phyloP scores from a whole-genome alignment of 2,329 filamentous ascomycete genomes.

The Colletotrichum filicis region DNA sequence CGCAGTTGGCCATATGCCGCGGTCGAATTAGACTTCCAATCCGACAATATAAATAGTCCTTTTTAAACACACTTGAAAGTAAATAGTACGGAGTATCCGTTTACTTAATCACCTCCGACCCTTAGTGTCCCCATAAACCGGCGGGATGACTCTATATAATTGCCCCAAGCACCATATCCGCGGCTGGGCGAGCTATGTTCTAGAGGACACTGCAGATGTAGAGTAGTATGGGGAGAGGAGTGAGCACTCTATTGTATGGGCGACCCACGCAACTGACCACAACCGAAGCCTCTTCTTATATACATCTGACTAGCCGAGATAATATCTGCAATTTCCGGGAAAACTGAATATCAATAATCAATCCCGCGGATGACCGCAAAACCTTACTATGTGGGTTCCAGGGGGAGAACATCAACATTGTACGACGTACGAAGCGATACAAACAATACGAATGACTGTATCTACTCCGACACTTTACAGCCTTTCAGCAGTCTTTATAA shows the following conservation, averaged over 20 bases:
- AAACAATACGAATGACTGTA: no score
- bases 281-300: background rate
- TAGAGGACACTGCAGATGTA: background rate
- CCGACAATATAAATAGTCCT: no score
- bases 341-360: no score
- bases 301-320: background rate
- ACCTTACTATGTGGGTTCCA: no score
- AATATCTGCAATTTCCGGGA: background rate
- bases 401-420: no score
- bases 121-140: background rate
- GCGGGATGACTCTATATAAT: no score
- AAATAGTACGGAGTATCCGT: background rate
- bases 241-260: background rate
- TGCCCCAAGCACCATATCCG: no score
- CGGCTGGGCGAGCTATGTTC: background rate
- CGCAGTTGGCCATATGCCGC: no score
- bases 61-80: no score
- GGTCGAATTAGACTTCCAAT: no score
- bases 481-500: background rate
- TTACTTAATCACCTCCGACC: background rate
- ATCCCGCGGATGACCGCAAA: no score
- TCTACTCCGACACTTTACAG: background rate
- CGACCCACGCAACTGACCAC: background rate
- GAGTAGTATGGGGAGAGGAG: background rate
- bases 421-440: no score